phyloP scores from a whole-genome alignment of 129 eudicot genomes.

The Mikania micrantha region DNA sequence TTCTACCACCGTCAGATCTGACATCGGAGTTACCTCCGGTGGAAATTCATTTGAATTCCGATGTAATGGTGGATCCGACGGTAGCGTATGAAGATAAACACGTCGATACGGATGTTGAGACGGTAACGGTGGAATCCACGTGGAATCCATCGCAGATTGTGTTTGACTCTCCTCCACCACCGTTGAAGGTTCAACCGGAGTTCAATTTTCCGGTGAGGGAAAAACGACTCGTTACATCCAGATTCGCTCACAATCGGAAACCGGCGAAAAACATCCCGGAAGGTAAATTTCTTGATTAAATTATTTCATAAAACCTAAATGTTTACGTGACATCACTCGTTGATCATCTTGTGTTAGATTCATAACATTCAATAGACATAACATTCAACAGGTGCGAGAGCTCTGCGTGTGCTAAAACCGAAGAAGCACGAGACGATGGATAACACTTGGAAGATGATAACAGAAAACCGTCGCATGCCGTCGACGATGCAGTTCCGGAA shows the following conservation, averaged over 20 bases:
- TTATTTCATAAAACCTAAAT: neutral
- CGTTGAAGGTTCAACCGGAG: constrained; percentile 12
- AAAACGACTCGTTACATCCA: constrained; percentile 38
- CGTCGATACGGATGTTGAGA: constrained; percentile 15
- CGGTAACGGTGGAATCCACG: constrained; percentile 27
- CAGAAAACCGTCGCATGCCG: constrained; percentile 58
- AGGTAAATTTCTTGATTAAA: constrained; percentile 30
- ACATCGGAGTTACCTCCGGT: constrained; percentile 1
- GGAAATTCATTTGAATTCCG: neutral
- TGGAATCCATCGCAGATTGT: constrained; percentile 26
- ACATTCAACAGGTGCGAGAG: constrained; percentile 36
- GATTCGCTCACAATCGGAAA: constrained; percentile 45
- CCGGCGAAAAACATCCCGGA: constrained; percentile 34
- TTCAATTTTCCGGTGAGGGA: constrained; percentile 13
- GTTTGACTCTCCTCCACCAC: neutral
- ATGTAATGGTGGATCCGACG: neutral
- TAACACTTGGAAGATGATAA: constrained; percentile 66
- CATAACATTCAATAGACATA: too few relatives aligned
- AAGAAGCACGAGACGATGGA: constrained; percentile 61
- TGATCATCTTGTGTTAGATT: too few relatives aligned
- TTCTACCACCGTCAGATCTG: constrained; percentile 18
- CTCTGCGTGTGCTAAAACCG: constrained; percentile 42
- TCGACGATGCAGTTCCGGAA: constrained; percentile 40
- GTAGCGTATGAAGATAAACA: constrained; percentile 17
- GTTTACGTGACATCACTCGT: too few relatives aligned